Evolutionary conservation across 1,139 yeast species (phyloP), one percentile per base, ranked within the genome.

Genomic region (Blastobotrys serpentis): DNA sequence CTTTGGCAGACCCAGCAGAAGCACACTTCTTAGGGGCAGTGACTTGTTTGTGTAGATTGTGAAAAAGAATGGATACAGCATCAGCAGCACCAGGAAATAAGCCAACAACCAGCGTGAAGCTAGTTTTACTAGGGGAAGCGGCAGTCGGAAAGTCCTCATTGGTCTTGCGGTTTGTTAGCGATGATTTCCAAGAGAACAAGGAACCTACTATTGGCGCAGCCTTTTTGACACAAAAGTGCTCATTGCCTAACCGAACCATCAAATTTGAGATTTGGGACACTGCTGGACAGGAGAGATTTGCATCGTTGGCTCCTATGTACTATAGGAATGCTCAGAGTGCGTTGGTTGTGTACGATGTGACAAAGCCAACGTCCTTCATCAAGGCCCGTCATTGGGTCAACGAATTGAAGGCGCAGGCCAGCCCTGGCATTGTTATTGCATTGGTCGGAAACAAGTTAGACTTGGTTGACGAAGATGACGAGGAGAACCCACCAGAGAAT

Each of bases 301-400:
- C 98, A 3, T 85, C 94, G 32, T 76, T 92, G 64, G 98, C 98
- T 1, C 98, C 98, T 21, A 86, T 92, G 95, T 92, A 92, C 70
- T 92, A 92, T 73, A 80, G 98, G 65, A 92, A 92, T 63, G 98
- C 98, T n/a, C 98, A 92, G 68, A 95, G 96, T 32, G 98, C 98
- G 0, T 73, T 92, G 56, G 97, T 92, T 8, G 98, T 92, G 7
- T 92, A 92, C 65, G 98, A 92, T 64, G 81, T 92, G 56, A 90
- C 98, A 42, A 92, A 92, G 66, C 97, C 98, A 1, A 95, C 96
- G n/a, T 85, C 95, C 17, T 90, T 92, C 62, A 86, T 92, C 62
- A 90, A 92, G 69, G 98, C 98, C n/a, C 84, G 98, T 61, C 97
- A 90, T 69, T 92, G 98, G 98, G 97, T 92, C 51, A 88, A 88